Evolutionary conservation across 352 stramenopile genomes (phyloP).

Genomic region (Pseudoperonospora humuli): DNA sequence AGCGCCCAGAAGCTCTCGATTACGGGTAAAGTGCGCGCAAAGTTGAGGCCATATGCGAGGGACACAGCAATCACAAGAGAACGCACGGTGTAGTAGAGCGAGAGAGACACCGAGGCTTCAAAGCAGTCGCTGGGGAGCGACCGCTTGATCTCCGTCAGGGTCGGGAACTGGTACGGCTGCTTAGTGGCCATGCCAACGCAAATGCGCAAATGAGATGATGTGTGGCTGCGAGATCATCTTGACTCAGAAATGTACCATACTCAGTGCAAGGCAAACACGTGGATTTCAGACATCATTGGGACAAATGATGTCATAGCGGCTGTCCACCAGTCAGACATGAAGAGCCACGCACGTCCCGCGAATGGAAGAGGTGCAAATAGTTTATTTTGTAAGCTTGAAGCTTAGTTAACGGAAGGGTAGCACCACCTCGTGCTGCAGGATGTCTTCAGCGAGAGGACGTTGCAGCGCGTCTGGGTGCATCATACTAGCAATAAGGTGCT

Average conservation of each 20-base stretch:
- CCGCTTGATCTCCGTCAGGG: constrained; percentile 76
- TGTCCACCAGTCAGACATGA: constrained; percentile 5
- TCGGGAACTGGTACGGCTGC: constrained; percentile 53
- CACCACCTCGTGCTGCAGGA: constrained; percentile 78
- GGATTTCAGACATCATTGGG: constrained; percentile 11
- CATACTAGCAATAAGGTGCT: constrained; percentile 82
- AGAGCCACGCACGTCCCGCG: constrained; percentile 4
- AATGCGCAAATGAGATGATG: constrained; percentile 12
- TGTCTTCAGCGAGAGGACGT: constrained; percentile 71
- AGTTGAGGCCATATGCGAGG: constrained; percentile 37
- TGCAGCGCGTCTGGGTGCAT: constrained; percentile 83
- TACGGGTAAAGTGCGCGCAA: constrained; percentile 33
- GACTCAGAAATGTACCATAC: constrained; percentile 16
- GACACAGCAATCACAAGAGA: constrained; percentile 37
- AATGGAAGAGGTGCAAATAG: background rate
- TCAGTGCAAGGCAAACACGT: constrained; percentile 10
- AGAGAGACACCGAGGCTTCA: constrained; percentile 57
- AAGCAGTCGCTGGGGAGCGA: constrained; percentile 63
- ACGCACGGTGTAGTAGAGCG: constrained; percentile 66
- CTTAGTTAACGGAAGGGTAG: constrained; percentile 41
- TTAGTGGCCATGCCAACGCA: constrained; percentile 17
- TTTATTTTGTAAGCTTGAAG: constrained; percentile 7
- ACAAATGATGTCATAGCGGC: constrained; percentile 10
- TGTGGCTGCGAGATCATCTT: constrained; percentile 13
- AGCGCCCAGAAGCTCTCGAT: constrained; percentile 28